phyloP scores from a whole-genome alignment of 208 protist species.

The Porcisia hertigi region DNA sequence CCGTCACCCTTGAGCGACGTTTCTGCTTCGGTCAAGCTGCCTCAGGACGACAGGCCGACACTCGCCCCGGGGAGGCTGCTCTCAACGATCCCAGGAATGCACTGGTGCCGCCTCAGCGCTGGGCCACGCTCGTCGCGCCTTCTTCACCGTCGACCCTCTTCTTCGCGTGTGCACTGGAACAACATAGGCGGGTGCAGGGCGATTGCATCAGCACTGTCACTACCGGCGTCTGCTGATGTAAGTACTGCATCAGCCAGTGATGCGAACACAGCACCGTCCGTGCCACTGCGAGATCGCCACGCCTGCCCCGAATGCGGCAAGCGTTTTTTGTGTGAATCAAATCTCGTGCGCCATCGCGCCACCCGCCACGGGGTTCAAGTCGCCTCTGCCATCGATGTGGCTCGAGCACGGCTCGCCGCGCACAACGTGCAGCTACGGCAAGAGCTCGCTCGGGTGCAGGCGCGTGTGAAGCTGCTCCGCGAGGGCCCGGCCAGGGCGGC shows the following conservation, averaged over 20 bases:
- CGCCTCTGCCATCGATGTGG: constrained; percentile 30
- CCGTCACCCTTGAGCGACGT: neutral
- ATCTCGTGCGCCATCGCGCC: constrained; percentile 55
- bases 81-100: too few relatives aligned
- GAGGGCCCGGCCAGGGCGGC: neutral
- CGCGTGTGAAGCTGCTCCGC: constrained; percentile 18
- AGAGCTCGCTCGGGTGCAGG: constrained; percentile 13
- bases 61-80: neutral
- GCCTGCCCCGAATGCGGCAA: constrained; percentile 78
- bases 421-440: constrained; percentile 29
- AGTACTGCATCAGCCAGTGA: neutral
- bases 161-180: neutral
- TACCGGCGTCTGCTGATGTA: neutral
- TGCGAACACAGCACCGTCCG: neutral
- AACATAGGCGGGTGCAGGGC: neutral
- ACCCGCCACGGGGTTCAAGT: constrained; percentile 44
- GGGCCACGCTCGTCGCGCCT: neutral
- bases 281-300: constrained; percentile 7
- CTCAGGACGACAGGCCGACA: neutral
- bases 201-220: neutral
- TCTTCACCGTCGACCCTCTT: neutral
- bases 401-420: constrained; percentile 24
- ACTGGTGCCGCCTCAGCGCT: neutral
- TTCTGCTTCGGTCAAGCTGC: neutral
- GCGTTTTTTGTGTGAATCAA: constrained; percentile 47